Percentiles rank a stretch among this genome's conserved stretches.
phyloP scores from a whole-genome alignment of 768 basidiomycete species.

The Dioszegia hungarica region DNA sequence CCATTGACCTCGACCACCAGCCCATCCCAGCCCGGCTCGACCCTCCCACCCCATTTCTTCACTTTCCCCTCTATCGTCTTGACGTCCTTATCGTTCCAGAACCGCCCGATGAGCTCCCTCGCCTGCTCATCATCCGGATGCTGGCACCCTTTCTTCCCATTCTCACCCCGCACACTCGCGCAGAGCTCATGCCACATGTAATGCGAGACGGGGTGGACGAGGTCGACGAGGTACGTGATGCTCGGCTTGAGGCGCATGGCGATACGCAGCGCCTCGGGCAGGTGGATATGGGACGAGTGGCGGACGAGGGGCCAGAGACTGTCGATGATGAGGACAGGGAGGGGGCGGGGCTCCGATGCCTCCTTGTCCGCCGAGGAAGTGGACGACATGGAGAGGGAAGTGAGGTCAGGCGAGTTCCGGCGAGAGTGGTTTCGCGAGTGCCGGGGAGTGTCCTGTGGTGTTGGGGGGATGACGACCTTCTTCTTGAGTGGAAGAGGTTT shows the following conservation, averaged over 20 bases:
- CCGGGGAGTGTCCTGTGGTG: neutral
- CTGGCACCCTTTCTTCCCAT: constrained; percentile 42
- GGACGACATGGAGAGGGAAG: neutral
- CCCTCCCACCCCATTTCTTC: constrained; percentile 53
- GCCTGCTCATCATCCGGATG: constrained; percentile 41
- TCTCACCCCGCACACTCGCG: constrained; percentile 50
- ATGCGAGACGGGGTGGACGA: constrained; percentile 71
- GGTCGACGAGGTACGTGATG: constrained; percentile 69
- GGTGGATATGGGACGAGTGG: constrained; percentile 75
- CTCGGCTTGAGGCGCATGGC: constrained; percentile 59
- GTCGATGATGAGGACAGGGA: constrained; percentile 68
- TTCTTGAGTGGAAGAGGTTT: neutral
- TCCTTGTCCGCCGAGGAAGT: constrained; percentile 13
- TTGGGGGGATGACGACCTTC: constrained; percentile 1
- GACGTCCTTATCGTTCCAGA: constrained; percentile 53
- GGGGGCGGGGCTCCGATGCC: constrained; percentile 29
- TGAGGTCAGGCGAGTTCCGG: neutral
- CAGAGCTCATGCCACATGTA: constrained; percentile 69
- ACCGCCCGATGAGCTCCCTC: constrained; percentile 52
- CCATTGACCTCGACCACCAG: constrained; percentile 56
- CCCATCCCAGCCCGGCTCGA: constrained; percentile 73
- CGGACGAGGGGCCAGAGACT: constrained; percentile 59
- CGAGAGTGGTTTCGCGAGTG: neutral
- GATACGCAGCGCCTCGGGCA: constrained; percentile 59
- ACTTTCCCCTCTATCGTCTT: constrained; percentile 46